These are phyloP conservation scores for Erodium texanum DNA, from an alignment of 441 rosid genomes.

Conservation along the genomic window DNA sequence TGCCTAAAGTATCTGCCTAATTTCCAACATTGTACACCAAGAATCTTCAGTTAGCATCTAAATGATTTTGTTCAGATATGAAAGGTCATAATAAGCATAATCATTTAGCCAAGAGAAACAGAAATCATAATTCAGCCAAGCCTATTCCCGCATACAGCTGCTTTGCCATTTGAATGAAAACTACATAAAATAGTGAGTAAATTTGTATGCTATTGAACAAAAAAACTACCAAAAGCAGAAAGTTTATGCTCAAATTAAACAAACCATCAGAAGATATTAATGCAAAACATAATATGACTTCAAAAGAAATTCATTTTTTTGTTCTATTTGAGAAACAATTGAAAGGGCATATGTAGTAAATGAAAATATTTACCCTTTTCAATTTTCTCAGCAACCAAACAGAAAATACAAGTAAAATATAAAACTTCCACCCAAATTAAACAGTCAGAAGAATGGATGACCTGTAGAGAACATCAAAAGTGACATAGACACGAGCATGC, in stretches of 20 bases:
- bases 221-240: too few species aligned
- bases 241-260: background rate
- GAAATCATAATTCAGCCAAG: background rate
- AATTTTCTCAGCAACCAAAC: background rate
- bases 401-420: background rate
- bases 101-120: background rate
- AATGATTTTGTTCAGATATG: background rate
- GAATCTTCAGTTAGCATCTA: conserved; percentile 1
- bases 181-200: background rate
- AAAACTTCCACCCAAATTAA: background rate
- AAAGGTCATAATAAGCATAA: conserved; percentile 1
- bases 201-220: too few species aligned
- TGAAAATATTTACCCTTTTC: background rate
- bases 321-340: background rate
- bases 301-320: background rate
- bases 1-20: conserved; percentile 53
- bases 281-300: background rate
- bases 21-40: conserved; percentile 10
- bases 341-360: background rate
- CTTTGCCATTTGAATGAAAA: background rate
- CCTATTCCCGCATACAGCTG: background rate
- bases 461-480: conserved; percentile 82
- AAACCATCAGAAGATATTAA: background rate
- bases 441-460: conserved; percentile 1
- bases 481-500: conserved; percentile 83